Evolutionary conservation across 2,329 filamentous ascomycete genomes (phyloP).

Genomic region (Sporothrix phasma): DNA sequence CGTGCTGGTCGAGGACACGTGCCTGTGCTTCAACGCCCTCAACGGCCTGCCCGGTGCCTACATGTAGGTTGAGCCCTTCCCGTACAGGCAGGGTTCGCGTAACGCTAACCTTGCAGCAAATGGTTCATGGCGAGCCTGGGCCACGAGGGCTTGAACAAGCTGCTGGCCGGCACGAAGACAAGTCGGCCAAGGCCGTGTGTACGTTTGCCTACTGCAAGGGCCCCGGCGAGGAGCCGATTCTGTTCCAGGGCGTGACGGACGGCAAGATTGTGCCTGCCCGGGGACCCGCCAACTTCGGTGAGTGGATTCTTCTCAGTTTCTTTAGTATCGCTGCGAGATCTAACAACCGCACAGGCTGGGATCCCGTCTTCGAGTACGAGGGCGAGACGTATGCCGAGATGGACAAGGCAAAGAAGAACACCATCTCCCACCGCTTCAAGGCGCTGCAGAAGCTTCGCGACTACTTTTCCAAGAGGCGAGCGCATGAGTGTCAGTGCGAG

Average conservation of each 20-base stretch:
- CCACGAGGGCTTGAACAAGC: conserved; percentile 76
- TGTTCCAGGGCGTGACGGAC: conserved; percentile 86
- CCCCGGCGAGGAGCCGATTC: conserved; percentile 68
- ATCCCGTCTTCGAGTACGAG: conserved; percentile 89
- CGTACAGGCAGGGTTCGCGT: rapidly evolving
- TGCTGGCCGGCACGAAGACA: conserved; percentile 86
- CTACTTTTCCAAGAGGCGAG: conserved; percentile 54
- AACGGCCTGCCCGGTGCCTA: conserved; percentile 91
- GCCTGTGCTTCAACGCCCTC: conserved; percentile 83
- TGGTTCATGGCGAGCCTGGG: conserved; percentile 84
- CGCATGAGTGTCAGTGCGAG: neutral
- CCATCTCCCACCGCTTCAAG: conserved; percentile 80
- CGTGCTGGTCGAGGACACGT: conserved; percentile 92
- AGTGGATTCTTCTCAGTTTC: conserved; percentile 25
- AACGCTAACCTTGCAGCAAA: no score
- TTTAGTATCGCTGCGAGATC: neutral
- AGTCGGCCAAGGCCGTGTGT: conserved; percentile 85
- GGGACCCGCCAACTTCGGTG: conserved; percentile 75
- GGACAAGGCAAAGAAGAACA: conserved; percentile 79
- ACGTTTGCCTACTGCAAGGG: conserved; percentile 89
- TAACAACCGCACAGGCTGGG: conserved; percentile 61
- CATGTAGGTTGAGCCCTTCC: conserved; percentile 52
- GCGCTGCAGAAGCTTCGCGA: conserved; percentile 78
- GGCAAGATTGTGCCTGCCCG: conserved; percentile 76
- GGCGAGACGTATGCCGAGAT: conserved; percentile 91